phyloP scores from a whole-genome alignment of 2,329 filamentous ascomycete genomes.

The Lecanicillium sp. region DNA sequence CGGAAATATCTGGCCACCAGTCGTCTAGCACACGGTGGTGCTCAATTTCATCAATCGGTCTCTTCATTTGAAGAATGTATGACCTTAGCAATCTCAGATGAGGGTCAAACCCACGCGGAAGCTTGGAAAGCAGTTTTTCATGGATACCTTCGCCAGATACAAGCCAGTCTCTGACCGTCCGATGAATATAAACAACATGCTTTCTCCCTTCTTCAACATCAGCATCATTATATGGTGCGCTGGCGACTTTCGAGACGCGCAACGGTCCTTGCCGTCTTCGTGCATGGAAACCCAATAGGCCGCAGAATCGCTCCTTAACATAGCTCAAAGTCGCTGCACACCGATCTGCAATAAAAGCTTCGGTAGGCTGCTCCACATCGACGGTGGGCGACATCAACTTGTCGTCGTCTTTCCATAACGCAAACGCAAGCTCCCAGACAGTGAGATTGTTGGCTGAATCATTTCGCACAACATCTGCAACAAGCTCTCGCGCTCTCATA shows the following conservation, averaged over 20 bases:
- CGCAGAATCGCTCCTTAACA: conserved; percentile 16
- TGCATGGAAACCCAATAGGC: conserved; percentile 18
- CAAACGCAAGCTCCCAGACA: conserved; percentile 26
- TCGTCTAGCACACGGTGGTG: conserved; percentile 29
- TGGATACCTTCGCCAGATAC: conserved; percentile 16
- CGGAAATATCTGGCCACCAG: conserved; percentile 29
- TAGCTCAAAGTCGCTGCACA: conserved; percentile 11
- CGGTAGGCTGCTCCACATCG: conserved; percentile 13
- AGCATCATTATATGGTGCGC: neutral
- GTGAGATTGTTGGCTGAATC: conserved; percentile 22
- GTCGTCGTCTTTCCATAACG: conserved; percentile 15
- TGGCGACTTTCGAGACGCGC: conserved; percentile 3
- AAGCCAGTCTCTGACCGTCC: conserved; percentile 26
- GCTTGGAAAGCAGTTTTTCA: conserved; percentile 8
- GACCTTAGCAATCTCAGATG: conserved; percentile 24
- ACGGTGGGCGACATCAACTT: conserved; percentile 7
- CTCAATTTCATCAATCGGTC: conserved; percentile 24
- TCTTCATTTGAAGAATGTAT: conserved; percentile 24
- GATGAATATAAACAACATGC: conserved; percentile 24
- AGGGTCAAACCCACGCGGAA: conserved; percentile 17
- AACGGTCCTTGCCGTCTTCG: conserved; percentile 11
- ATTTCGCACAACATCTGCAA: conserved; percentile 23
- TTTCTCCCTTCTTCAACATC: conserved; percentile 7
- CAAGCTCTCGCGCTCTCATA: conserved; percentile 21
- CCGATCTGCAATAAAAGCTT: conserved; percentile 12